Conservation (phyloP, 2,329 filamentous ascomycete species). For the Arthrobotrys sinensis region DNA sequence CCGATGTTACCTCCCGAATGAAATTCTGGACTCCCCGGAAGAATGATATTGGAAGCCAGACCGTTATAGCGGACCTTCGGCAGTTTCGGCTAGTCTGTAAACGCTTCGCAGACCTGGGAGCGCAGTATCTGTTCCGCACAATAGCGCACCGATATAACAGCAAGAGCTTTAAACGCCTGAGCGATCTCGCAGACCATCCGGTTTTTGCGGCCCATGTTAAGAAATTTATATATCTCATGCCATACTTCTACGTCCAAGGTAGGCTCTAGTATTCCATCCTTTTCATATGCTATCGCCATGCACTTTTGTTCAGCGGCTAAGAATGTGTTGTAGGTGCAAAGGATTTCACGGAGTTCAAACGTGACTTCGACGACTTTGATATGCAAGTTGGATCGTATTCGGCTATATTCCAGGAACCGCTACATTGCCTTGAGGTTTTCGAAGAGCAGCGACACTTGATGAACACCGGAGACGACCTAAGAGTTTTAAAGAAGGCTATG, state of each 20-base stretch:
- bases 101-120: constrained; percentile 71
- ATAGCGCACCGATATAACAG: constrained; percentile 72
- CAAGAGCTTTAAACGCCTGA: constrained; percentile 70
- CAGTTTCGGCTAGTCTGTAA: constrained; percentile 71
- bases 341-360: constrained; percentile 61
- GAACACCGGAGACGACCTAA: constrained; percentile 71
- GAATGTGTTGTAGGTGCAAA: constrained; percentile 69
- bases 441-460: constrained; percentile 72
- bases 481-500: constrained; percentile 73
- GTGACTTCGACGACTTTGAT: constrained; percentile 66
- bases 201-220: constrained; percentile 73
- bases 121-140: constrained; percentile 71
- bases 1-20: constrained; percentile 70
- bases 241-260: constrained; percentile 74
- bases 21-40: constrained; percentile 71
- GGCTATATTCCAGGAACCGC: constrained; percentile 67
- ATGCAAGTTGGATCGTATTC: constrained; percentile 68
- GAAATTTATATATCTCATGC: constrained; percentile 75
- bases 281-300: constrained; percentile 32
- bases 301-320: constrained; percentile 66
- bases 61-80: constrained; percentile 69
- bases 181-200: constrained; percentile 70
- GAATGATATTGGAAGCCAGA: constrained; percentile 72
- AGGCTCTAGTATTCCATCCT: constrained; percentile 45
- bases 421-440: constrained; percentile 64